Evolutionary conservation across 371 early-diverging fungal species (phyloP).

Genomic region (Fennellomyces sp.): DNA sequence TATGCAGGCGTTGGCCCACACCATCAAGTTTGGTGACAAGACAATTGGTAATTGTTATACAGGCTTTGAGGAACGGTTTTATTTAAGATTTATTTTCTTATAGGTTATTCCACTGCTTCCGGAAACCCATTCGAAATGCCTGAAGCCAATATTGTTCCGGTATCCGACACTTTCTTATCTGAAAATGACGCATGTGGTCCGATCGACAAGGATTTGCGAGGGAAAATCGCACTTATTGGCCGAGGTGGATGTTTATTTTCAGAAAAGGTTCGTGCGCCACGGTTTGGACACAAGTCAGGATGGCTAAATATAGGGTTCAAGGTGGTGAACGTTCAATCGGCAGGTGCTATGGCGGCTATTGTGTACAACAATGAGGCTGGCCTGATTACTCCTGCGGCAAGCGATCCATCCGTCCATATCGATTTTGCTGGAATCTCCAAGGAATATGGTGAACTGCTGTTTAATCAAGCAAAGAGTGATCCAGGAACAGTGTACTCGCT

Average conservation of each 20-base stretch:
- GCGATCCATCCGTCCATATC: conserved; percentile 24
- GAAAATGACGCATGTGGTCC: conserved; percentile 54
- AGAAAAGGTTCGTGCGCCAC: conserved; percentile 37
- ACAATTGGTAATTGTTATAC: conserved; percentile 21
- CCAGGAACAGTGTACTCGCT: conserved; percentile 13
- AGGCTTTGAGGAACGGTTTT: background rate
- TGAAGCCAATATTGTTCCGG: conserved; percentile 20
- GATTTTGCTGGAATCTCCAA: conserved; percentile 43
- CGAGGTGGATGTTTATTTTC: conserved; percentile 63
- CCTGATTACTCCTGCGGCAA: conserved; percentile 29
- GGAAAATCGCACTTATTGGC: conserved; percentile 57
- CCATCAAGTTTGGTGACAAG: conserved; percentile 17
- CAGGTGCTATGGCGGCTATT: conserved; percentile 68
- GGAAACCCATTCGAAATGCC: conserved; percentile 20
- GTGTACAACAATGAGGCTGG: conserved; percentile 49
- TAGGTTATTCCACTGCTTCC: conserved; percentile 32
- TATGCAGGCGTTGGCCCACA: conserved; percentile 29
- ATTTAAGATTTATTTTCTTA: background rate
- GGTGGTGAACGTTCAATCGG: conserved; percentile 48
- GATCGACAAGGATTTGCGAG: conserved; percentile 27
- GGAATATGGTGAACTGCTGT: conserved; percentile 38
- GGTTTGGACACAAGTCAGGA: too few species aligned
- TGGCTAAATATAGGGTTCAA: conserved; percentile 13
- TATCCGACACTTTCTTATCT: conserved; percentile 18
- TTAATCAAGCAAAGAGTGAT: conserved; percentile 8